Evolutionary conservation across 192 early-diverging fungal genomes (phyloP), one percentile per base, ranked within the genome.

Genomic region (Backusella luteola): DNA sequence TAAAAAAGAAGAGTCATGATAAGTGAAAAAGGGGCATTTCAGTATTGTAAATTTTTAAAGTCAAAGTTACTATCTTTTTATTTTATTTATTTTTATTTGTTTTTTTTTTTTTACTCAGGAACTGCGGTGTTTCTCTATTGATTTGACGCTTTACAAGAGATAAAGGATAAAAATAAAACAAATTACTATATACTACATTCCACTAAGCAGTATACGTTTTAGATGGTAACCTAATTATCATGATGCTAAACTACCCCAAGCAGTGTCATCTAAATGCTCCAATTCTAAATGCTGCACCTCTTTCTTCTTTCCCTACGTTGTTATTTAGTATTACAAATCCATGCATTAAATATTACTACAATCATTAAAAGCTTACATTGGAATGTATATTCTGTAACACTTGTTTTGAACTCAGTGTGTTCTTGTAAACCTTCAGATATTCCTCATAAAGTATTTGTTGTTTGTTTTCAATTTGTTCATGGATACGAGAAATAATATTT

Each of bases 171-270:
- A 59, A 26, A 59, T 14, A 23, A 21, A 49, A 49, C 19, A 63
- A 63, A 63, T 63, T 23, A 26, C 56, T 29, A 26, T 63, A 29
- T 63, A 29, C 12, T 56, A 9, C n/a, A 21, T n/a, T 56, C n/a
- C 6, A 8, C 19, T 56, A 56, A 17, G 0, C 42, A 44, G 15
- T 44, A 17, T 44, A 44, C 4, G 4, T 3, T 44, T 17, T 6
- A 44, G 3, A 49, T 7, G 46, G 19, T 7, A 49, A 49, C 46
- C 29, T 39, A 12, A 9, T 74, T 9, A 34, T 46, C 38, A 76
- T 21, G 67, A 70, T 23, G 77, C 72, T 35, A 79, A 73, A 41
- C 56, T 67, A n/a, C 77, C 77, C 77, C 77, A 79, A 14, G 77
- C 77, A 52, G 66, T 67, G 11, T 73, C 71, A 67, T 79, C 77